Base-by-base conservation (phyloP, 106 monocot genomes). In the Dendrobium huoshanense region DNA sequence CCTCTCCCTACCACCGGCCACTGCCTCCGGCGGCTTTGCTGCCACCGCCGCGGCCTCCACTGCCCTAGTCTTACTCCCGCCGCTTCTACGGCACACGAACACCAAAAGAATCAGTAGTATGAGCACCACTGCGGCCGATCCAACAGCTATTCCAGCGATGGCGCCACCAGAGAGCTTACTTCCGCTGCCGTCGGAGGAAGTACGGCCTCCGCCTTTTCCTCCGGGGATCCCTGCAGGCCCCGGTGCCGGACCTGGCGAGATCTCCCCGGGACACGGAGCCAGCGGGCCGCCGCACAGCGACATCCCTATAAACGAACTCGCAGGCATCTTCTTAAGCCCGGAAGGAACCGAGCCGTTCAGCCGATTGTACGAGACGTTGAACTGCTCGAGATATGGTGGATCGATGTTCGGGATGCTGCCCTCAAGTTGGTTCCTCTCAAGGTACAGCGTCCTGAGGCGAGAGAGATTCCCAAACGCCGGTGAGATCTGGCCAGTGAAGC, bases 291-390 rank as follows among this genome's bases (percentile, higher is more conserved):
- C 95, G 78, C 93, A 96, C 41, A 96, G 78, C 2, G 73, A 78
- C 51, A 88, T 91, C 11, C 85, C 88, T 5, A 89, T 47, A 61
- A 93, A 96, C 33, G 89, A 75, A 48, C 15, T 67, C 7, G 27
- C 11, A 4, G 87, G 85, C 85, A 72, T 40, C 7, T 72, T 81
- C n/a, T 88, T 84, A 73, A 95, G 88, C 37, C 56, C 44, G 0
- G 4, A 33, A 10, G 95, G 95, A 75, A 95, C 87, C 41, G 95
- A 89, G 18, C 93, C 95, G 18, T 86, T 93, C 61, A 96, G 83
- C 54, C 82, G 59, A 70, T 93, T 96, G 80, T 41, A 93, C 0
- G 95, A 96, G 5, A 96, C 93, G 59, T 96, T 91, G 85, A 96
- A 91, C 77, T 87, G 84, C 7, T 2, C 75, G 22, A 95, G 80